Evolutionary conservation across 257 asterid species (phyloP).

Genomic region (Jaltomata sinuosa): DNA sequence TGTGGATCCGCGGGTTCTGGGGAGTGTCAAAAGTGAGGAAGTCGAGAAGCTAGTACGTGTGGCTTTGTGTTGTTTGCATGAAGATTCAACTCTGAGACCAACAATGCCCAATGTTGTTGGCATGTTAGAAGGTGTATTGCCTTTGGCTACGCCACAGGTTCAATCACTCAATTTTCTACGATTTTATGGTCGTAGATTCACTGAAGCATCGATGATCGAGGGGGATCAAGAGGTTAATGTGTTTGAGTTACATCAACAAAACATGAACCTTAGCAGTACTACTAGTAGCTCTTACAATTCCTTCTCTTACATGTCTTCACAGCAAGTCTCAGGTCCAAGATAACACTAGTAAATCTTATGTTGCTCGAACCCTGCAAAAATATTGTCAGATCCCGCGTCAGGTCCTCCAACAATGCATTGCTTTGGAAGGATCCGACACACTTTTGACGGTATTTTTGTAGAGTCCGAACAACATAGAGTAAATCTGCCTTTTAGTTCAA

Average conservation of each 20-base stretch:
- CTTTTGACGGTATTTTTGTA: neutral
- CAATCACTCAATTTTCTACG: slow-evolving; percentile 54
- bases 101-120: slow-evolving; percentile 54
- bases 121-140: slow-evolving; percentile 51
- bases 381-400: neutral
- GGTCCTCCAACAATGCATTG: neutral
- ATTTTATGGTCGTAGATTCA: slow-evolving; percentile 59
- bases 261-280: slow-evolving; percentile 4
- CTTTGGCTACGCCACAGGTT: slow-evolving; percentile 29
- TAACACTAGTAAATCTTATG: slow-evolving; percentile 5
- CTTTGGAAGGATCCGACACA: neutral
- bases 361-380: neutral
- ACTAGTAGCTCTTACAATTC: slow-evolving; percentile 31
- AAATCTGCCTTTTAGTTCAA: neutral
- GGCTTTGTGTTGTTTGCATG: slow-evolving; percentile 68
- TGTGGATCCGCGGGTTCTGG: slow-evolving; percentile 45
- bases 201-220: slow-evolving; percentile 34
- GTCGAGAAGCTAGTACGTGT: slow-evolving; percentile 53
- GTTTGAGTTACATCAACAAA: slow-evolving; percentile 13
- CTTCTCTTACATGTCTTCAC: slow-evolving; percentile 54
- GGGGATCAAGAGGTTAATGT: slow-evolving; percentile 21
- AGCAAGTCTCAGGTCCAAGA: slow-evolving; percentile 76
- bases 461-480: neutral
- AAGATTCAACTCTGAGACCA: slow-evolving; percentile 68
- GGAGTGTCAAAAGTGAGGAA: slow-evolving; percentile 35